Conservation (phyloP, 495 filamentous ascomycete genomes). For the Cenococcum geophilum region DNA sequence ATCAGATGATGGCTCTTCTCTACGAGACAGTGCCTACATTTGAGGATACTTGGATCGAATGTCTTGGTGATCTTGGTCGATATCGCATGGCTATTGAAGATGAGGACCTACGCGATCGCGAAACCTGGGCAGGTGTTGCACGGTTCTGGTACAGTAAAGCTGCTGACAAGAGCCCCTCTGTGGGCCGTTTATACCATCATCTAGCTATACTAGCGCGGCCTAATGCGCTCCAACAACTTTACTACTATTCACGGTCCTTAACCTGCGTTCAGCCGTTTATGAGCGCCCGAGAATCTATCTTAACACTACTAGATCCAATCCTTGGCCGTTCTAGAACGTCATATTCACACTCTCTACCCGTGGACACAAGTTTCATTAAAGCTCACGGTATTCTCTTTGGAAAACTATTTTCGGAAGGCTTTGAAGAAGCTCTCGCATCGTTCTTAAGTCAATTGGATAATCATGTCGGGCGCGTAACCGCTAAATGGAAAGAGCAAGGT, state of each 20-base stretch:
- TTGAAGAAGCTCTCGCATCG: constrained; percentile 43
- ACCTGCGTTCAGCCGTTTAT: constrained; percentile 37
- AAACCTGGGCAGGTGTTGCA: constrained; percentile 72
- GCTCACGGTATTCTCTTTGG: constrained; percentile 63
- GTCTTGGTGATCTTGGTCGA: constrained; percentile 68
- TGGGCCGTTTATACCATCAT: constrained; percentile 78
- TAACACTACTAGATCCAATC: constrained; percentile 66
- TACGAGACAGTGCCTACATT: constrained; percentile 71
- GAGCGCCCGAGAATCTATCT: constrained; percentile 59
- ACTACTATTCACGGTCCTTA: constrained; percentile 52
- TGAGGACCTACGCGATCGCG: constrained; percentile 60
- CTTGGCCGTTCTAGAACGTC: constrained; percentile 39
- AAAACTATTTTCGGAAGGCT: constrained; percentile 44
- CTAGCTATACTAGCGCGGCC: constrained; percentile 74
- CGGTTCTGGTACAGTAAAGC: constrained; percentile 77
- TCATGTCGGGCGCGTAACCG: constrained; percentile 53
- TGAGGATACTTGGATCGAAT: constrained; percentile 86
- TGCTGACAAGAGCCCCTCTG: constrained; percentile 60
- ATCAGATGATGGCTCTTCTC: constrained; percentile 72
- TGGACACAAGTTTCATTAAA: constrained; percentile 54
- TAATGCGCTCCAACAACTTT: constrained; percentile 66
- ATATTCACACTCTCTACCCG: constrained; percentile 37
- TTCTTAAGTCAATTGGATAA: constrained; percentile 53
- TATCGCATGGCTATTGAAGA: constrained; percentile 79
- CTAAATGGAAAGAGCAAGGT: constrained; percentile 61